phyloP scores from a whole-genome alignment of 106 monocot species.

The Triglochin maritima region DNA sequence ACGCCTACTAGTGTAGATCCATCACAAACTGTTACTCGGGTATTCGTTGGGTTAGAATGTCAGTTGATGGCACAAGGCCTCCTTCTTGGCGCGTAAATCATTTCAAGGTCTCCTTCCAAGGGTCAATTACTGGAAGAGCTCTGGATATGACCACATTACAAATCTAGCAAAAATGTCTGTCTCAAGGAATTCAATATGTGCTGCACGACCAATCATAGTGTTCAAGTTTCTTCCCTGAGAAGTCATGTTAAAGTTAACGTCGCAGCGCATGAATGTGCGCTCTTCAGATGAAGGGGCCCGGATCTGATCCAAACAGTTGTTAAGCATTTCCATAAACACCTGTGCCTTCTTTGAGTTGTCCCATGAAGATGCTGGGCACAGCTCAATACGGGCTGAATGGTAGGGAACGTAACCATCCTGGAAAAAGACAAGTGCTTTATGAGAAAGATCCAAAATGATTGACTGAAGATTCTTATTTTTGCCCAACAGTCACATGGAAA shows the following conservation, averaged over 20 bases:
- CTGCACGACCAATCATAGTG: slow-evolving; percentile 86
- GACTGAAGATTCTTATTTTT: not conserved
- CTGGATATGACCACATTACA: slow-evolving; percentile 90
- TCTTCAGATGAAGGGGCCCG: slow-evolving; percentile 64
- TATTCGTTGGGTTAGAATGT: too few species aligned
- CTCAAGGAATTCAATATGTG: slow-evolving; percentile 93
- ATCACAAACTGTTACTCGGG: too few species aligned
- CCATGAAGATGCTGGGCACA: slow-evolving; percentile 64
- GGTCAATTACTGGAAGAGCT: slow-evolving; percentile 51
- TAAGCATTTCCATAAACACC: slow-evolving; percentile 88
- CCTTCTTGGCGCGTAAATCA: too few species aligned
- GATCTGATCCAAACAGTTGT: slow-evolving; percentile 86
- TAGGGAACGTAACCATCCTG: slow-evolving; percentile 98
- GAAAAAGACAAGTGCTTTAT: slow-evolving; percentile 1
- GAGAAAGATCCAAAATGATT: not conserved
- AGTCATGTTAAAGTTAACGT: slow-evolving; percentile 84
- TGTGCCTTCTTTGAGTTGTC: slow-evolving; percentile 86
- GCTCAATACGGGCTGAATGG: slow-evolving; percentile 93
- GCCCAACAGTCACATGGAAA: too few species aligned
- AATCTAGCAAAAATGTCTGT: slow-evolving; percentile 72
- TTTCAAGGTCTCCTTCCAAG: not conserved
- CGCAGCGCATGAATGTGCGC: slow-evolving; percentile 77
- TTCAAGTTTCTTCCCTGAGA: slow-evolving; percentile 64
- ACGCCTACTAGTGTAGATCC: too few species aligned
- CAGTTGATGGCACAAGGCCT: too few species aligned